These are phyloP conservation scores for Psilocybe tampanensis DNA, from an alignment of 768 basidiomycete genomes.

Conservation along the genomic window DNA sequence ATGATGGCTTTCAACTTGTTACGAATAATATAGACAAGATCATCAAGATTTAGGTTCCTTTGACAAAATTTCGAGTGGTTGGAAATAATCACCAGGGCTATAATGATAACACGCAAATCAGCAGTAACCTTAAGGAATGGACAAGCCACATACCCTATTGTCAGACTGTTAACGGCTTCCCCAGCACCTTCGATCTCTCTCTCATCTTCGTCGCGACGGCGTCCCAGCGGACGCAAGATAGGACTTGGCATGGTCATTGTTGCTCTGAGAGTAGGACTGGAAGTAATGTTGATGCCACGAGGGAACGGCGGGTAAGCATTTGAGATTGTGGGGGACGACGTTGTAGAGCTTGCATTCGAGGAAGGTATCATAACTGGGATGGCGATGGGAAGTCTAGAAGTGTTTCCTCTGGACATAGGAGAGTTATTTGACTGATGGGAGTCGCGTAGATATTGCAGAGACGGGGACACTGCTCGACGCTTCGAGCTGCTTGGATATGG, in stretches of 20 bases:
- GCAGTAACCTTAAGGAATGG: no score
- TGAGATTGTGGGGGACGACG: conserved; percentile 74
- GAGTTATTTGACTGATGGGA: conserved; percentile 52
- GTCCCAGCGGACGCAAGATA: conserved; percentile 67
- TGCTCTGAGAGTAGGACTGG: conserved; percentile 75
- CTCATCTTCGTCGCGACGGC: conserved; percentile 63
- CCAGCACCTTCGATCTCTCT: conserved; percentile 79
- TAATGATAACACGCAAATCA: not conserved
- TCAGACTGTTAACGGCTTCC: conserved; percentile 72
- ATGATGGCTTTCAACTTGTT: not conserved
- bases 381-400: conserved; percentile 59
- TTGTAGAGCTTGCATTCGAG: conserved; percentile 59
- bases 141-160: conserved; percentile 34
- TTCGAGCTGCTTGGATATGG: conserved; percentile 80
- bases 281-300: conserved; percentile 57
- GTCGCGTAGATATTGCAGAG: conserved; percentile 68
- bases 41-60: not conserved
- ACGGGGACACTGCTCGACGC: conserved; percentile 83
- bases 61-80: not conserved
- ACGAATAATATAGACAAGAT: no score
- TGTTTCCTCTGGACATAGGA: conserved; percentile 50
- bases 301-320: conserved; percentile 50
- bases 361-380: conserved; percentile 67
- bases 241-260: conserved; percentile 70
- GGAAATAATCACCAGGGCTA: conserved; percentile 1